phyloP scores from a whole-genome alignment of 75 land plant genomes.

The Gnetum montanum region DNA sequence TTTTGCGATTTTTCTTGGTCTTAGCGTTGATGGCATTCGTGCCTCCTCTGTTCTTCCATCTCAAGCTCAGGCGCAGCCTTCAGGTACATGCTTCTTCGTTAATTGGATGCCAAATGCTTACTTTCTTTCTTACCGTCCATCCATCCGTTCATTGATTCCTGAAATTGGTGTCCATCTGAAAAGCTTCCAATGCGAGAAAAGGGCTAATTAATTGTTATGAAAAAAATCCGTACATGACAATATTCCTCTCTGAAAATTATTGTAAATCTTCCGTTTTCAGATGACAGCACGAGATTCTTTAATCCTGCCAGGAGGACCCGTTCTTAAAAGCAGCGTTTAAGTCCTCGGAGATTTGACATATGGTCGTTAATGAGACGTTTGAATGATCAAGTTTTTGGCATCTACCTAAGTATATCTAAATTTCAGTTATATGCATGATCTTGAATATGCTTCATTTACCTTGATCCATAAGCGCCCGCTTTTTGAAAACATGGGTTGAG shows the following conservation, averaged over 20 bases:
- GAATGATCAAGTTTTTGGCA: too few relatives aligned
- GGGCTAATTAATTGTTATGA: too few relatives aligned
- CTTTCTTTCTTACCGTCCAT: neutral
- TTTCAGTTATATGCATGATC: neutral
- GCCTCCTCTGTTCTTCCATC: conserved; percentile 44
- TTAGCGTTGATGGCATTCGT: conserved; percentile 33
- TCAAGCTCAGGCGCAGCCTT: conserved; percentile 25
- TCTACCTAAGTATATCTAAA: too few relatives aligned
- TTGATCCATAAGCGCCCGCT: neutral
- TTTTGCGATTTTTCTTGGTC: conserved; percentile 11
- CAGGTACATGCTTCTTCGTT: conserved; percentile 23
- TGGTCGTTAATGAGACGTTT: too few relatives aligned
- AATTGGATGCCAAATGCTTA: neutral
- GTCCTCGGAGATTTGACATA: too few relatives aligned
- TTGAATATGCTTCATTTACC: neutral
- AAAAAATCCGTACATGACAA: too few relatives aligned
- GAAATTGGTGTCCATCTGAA: neutral
- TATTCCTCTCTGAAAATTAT: too few relatives aligned
- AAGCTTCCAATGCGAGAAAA: too few relatives aligned
- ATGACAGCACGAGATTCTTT: too few relatives aligned
- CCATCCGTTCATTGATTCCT: neutral
- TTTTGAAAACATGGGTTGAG: neutral
- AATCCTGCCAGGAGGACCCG: too few relatives aligned
- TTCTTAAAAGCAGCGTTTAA: too few relatives aligned
- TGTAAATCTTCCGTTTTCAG: too few relatives aligned